Percentiles rank a stretch among this genome's conserved stretches.
Conservation (phyloP, 2,329 filamentous ascomycete species). For the Metarhizium robertsii region DNA sequence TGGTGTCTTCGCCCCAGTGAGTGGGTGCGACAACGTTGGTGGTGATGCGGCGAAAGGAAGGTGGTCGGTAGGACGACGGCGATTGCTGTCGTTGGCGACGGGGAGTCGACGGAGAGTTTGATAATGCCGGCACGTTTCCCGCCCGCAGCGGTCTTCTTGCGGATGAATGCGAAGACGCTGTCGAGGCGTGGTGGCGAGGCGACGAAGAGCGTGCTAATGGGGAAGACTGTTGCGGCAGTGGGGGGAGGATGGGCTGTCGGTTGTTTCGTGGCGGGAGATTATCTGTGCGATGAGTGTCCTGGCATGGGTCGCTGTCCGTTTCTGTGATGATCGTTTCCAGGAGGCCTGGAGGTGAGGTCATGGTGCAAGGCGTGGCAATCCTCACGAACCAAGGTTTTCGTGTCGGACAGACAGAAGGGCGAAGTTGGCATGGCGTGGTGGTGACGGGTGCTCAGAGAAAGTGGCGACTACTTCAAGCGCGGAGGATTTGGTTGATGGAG, state of each 20-base stretch:
- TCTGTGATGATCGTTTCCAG: neutral
- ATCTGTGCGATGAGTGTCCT: neutral
- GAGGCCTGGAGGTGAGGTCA: neutral
- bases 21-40: neutral
- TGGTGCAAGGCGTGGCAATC: neutral
- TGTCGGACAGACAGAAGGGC: neutral
- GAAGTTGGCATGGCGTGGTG: no score
- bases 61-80: neutral
- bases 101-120: neutral
- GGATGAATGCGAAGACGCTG: neutral
- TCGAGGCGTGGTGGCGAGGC: constrained; percentile 5
- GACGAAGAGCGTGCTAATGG: constrained; percentile 10
- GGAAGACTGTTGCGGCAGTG: constrained; percentile 6
- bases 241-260: constrained; percentile 3
- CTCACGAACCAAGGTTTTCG: neutral
- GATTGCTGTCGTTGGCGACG: neutral
- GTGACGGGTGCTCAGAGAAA: no score
- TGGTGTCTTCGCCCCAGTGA: constrained; percentile 8
- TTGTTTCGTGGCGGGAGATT: neutral
- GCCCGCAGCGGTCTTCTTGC: neutral
- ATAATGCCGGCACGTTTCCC: neutral
- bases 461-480: no score
- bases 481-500: no score
- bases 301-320: neutral
- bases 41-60: neutral